These are phyloP conservation scores for Colletotrichum truncatum DNA, from an alignment of 2,329 filamentous ascomycete species.

Conservation along the genomic window DNA sequence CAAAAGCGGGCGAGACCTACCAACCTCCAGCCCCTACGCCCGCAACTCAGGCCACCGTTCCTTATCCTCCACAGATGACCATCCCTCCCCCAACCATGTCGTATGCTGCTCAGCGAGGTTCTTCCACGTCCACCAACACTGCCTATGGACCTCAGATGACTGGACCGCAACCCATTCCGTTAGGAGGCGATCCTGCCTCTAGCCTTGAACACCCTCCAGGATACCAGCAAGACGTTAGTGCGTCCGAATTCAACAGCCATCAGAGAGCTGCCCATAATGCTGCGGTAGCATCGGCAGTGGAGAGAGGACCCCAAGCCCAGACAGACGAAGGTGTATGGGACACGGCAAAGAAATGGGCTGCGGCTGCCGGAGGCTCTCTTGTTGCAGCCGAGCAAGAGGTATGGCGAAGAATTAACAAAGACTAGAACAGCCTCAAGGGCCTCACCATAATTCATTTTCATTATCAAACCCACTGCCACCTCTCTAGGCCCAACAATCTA, in stretches of 20 bases:
- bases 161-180: slow-evolving; percentile 36
- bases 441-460: background rate
- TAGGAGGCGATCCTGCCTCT: slow-evolving; percentile 36
- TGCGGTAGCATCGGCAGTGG: slow-evolving; percentile 39
- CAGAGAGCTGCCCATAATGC: slow-evolving; percentile 53
- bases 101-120: slow-evolving; percentile 54
- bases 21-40: slow-evolving; percentile 45
- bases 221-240: slow-evolving; percentile 65
- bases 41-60: slow-evolving; percentile 40
- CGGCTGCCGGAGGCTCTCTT: slow-evolving; percentile 65
- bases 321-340: slow-evolving; percentile 61
- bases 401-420: slow-evolving; percentile 71
- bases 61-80: slow-evolving; percentile 58
- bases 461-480: background rate
- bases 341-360: slow-evolving; percentile 66
- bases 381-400: slow-evolving; percentile 68
- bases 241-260: slow-evolving; percentile 58
- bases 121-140: slow-evolving; percentile 50
- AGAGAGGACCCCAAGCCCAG: slow-evolving; percentile 35
- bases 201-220: slow-evolving; percentile 59
- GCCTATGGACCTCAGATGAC: slow-evolving; percentile 37
- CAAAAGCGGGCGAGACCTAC: slow-evolving; percentile 57
- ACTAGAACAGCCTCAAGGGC: slow-evolving; percentile 42
- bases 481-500: background rate
- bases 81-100: slow-evolving; percentile 56